Evolutionary conservation across 805 yeast species (phyloP), one percentile per base, ranked within the genome.

Genomic region (Hanseniaspora singularis): DNA sequence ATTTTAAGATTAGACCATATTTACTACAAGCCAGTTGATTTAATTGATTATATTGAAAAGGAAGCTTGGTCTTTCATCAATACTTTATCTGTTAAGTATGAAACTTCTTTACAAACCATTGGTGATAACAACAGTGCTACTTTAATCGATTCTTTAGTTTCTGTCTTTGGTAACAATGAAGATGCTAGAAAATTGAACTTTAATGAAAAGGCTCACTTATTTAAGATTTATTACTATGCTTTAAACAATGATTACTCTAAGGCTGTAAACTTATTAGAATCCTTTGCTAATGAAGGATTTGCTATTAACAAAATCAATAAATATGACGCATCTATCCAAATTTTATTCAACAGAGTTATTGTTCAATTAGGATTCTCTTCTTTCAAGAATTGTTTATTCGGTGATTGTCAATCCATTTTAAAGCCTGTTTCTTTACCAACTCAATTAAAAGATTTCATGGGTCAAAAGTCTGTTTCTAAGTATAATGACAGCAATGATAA

Each of bases 351-450:
- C 73, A 76, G 99, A 64, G 87, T 95, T 15, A 74, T 92, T 52
- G 96, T 86, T 52, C 98, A 92, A 67, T 74, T 94, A 53, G 99
- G 98, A 50, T 74, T 92, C 54, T 79, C 94, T 63, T 97, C 98
- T 14, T 92, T 92, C 79, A 79, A 95, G 64, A 66, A 75, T 44
- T 96, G 97, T 19, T 72, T 82, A 55, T 77, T 88, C 57, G 74
- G 72, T 56, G 97, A 92, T 62, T 72, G 92, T 49, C 94, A 85
- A 65, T 92, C 84, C 68, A 73, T 81, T 43, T 72, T 92, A 55
- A 82, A 79, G 59, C 98, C 92, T 66, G 75, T 92, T 58, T 85
- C 89, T 52, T 80, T 86, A 48, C 79, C 94, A 34, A 77, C 79
- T 53, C 78, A 94, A 59, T 77, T 83, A 57, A 87, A 84, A 71